Evolutionary conservation across 805 yeast genomes (phyloP).

Genomic region (Lachancea thermotolerans): DNA sequence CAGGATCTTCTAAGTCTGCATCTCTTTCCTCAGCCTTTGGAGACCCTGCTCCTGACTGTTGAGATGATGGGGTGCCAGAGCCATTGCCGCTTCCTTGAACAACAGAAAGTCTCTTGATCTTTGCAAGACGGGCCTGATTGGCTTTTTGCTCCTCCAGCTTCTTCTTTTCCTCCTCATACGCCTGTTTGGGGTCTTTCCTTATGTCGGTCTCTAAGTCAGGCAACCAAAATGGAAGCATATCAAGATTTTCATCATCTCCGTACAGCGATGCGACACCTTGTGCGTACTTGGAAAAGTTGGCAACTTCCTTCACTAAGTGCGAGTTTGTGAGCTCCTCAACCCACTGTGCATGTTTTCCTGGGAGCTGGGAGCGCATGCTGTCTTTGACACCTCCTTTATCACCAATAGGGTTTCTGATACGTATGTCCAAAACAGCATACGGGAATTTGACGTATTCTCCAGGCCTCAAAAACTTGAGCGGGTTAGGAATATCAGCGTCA

Average conservation of each 20-base stretch:
- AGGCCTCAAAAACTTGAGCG: slow-evolving; percentile 66
- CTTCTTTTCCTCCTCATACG: slow-evolving; percentile 58
- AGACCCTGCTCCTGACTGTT: background rate
- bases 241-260: slow-evolving; percentile 77
- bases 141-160: slow-evolving; percentile 44
- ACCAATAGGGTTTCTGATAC: slow-evolving; percentile 41
- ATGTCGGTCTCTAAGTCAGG: slow-evolving; percentile 80
- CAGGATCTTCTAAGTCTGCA: slow-evolving; percentile 50
- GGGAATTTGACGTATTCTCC: slow-evolving; percentile 86
- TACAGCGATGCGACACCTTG: slow-evolving; percentile 88
- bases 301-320: slow-evolving; percentile 86
- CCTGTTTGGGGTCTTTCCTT: slow-evolving; percentile 71
- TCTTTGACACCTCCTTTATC: slow-evolving; percentile 29
- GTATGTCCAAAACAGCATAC: slow-evolving; percentile 81
- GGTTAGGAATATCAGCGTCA: slow-evolving; percentile 67
- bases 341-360: slow-evolving; percentile 61
- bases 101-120: slow-evolving; percentile 32
- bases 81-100: slow-evolving; percentile 10
- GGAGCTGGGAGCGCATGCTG: slow-evolving; percentile 31
- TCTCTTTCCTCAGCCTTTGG: slow-evolving; percentile 24
- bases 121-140: slow-evolving; percentile 29
- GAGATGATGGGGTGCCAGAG: slow-evolving; percentile 2
- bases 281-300: slow-evolving; percentile 84
- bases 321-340: slow-evolving; percentile 76
- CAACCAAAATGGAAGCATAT: slow-evolving; percentile 89